phyloP scores from a whole-genome alignment of 352 stramenopile species.

The Blastocystis sp. region DNA sequence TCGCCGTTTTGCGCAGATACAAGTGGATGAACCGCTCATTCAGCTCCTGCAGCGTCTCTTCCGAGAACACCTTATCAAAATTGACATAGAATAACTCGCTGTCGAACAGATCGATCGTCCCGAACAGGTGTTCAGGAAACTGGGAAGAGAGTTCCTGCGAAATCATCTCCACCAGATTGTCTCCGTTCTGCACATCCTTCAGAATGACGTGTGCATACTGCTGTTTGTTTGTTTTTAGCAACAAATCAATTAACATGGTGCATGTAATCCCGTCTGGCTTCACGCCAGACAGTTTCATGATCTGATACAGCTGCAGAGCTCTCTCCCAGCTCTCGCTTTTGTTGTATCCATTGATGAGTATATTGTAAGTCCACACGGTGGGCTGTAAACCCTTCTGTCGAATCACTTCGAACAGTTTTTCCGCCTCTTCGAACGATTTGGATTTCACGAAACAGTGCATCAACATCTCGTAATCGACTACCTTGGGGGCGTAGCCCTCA shows the following conservation, averaged over 20 bases:
- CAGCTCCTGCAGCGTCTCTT: not conserved
- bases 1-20: not conserved
- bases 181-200: not conserved
- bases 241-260: constrained; percentile 24
- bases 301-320: constrained; percentile 54
- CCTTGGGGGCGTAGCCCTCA: not conserved
- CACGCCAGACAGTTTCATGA: constrained; percentile 34
- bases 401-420: constrained; percentile 46
- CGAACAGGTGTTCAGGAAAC: not conserved
- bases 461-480: constrained; percentile 30
- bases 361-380: constrained; percentile 53
- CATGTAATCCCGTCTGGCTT: constrained; percentile 16
- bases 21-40: not conserved
- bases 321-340: constrained; percentile 18
- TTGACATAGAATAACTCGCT: not conserved
- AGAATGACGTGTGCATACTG: constrained; percentile 16
- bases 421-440: not conserved
- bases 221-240: not conserved
- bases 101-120: not conserved
- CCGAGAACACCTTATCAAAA: not conserved
- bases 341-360: constrained; percentile 13
- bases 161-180: not conserved
- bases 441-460: constrained; percentile 36
- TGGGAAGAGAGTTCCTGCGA: not conserved
- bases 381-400: constrained; percentile 3